These are phyloP conservation scores for Neopestalotiopsis rosae DNA, from an alignment of 2,329 filamentous ascomycete species.

Conservation along the genomic window DNA sequence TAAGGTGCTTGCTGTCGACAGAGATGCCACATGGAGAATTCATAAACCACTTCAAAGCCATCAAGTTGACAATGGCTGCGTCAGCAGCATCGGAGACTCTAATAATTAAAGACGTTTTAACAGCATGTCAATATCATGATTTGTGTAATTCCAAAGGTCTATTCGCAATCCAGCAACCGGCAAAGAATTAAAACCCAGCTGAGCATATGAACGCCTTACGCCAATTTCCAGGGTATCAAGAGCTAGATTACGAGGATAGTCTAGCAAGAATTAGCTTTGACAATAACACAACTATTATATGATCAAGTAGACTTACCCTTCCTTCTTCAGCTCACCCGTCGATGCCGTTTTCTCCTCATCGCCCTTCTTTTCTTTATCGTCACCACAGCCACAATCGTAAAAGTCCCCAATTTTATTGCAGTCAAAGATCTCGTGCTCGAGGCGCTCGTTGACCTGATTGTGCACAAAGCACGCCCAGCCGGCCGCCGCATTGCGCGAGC, in stretches of 20 bases:
- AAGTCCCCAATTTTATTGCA: constrained; percentile 72
- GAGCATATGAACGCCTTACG: constrained; percentile 17
- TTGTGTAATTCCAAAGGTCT: too few relatives aligned
- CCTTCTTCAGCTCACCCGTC: constrained; percentile 31
- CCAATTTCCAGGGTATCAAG: constrained; percentile 16
- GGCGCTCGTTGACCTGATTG: constrained; percentile 69
- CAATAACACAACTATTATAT: constrained; percentile 21
- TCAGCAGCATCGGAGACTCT: too few relatives aligned
- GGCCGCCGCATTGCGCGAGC: constrained; percentile 66
- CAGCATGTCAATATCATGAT: too few relatives aligned
- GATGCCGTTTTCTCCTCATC: constrained; percentile 29
- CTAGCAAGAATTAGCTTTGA: constrained; percentile 22
- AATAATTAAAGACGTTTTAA: too few relatives aligned
- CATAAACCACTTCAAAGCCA: too few relatives aligned
- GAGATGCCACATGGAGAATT: too few relatives aligned
- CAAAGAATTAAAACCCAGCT: background rate
- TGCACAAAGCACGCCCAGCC: constrained; percentile 74
- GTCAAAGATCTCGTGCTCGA: constrained; percentile 67
- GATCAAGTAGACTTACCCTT: constrained; percentile 28
- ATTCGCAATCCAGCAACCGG: too few relatives aligned
- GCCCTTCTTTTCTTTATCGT: constrained; percentile 58
- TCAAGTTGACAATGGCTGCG: too few relatives aligned
- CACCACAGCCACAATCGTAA: constrained; percentile 74
- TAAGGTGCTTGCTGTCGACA: too few relatives aligned
- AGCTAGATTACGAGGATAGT: background rate